Percentiles rank a stretch among this genome's conserved stretches.
Conservation (phyloP, 805 yeast species). For the Kodamaea kakaduensis region DNA sequence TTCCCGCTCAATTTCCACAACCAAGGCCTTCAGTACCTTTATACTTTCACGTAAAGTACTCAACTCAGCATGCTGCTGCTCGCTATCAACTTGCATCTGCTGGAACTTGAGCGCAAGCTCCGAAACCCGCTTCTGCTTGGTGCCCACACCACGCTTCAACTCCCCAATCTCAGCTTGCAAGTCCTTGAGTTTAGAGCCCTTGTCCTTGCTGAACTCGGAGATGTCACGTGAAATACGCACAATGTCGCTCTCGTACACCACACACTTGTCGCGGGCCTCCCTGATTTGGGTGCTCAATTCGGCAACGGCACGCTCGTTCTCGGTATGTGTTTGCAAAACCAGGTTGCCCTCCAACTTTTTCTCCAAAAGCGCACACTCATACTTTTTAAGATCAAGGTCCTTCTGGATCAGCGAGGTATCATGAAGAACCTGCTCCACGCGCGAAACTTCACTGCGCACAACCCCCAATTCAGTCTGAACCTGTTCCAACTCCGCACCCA, state of each 20-base stretch:
- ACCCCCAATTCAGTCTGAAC: slow-evolving; percentile 42
- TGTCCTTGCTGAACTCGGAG: slow-evolving; percentile 73
- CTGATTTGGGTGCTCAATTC: slow-evolving; percentile 36
- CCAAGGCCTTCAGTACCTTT: slow-evolving; percentile 10
- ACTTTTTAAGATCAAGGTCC: slow-evolving; percentile 52
- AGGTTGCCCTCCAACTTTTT: slow-evolving; percentile 52
- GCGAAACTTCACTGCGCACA: slow-evolving; percentile 37
- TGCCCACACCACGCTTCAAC: slow-evolving; percentile 30
- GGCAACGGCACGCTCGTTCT: slow-evolving; percentile 44
- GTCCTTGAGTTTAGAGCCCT: slow-evolving; percentile 73
- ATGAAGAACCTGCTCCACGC: slow-evolving; percentile 41
- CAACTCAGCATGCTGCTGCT: slow-evolving; percentile 61
- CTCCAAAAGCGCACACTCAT: slow-evolving; percentile 54
- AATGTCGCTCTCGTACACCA: slow-evolving; percentile 42
- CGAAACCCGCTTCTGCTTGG: slow-evolving; percentile 41
- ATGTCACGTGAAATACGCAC: slow-evolving; percentile 65
- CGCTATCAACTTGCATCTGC: slow-evolving; percentile 62
- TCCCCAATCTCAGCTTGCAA: slow-evolving; percentile 49
- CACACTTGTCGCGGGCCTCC: slow-evolving; percentile 29
- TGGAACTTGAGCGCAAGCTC: slow-evolving; percentile 53
- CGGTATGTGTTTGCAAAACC: slow-evolving; percentile 48
- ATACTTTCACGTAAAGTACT: slow-evolving; percentile 41
- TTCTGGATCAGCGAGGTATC: slow-evolving; percentile 56
- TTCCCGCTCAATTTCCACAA: slow-evolving; percentile 22
- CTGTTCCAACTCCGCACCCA: slow-evolving; percentile 34